These are phyloP conservation scores for Microcyclospora pomicola DNA, from an alignment of 2,329 filamentous ascomycete species.

Conservation along the genomic window DNA sequence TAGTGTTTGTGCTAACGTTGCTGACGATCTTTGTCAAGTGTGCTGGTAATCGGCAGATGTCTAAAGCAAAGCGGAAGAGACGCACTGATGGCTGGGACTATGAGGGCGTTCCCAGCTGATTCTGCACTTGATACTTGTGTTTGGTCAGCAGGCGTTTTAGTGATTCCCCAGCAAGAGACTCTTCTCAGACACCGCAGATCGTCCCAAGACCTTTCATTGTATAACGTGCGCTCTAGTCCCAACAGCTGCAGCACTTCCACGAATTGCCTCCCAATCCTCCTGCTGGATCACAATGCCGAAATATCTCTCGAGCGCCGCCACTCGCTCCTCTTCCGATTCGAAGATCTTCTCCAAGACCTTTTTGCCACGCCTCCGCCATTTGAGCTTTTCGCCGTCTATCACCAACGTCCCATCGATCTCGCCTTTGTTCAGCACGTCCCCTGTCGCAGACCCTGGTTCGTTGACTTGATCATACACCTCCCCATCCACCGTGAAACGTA, in stretches of 20 bases:
- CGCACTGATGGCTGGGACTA: constrained; percentile 47
- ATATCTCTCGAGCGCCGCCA: constrained; percentile 30
- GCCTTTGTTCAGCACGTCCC: constrained; percentile 6
- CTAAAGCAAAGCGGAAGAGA: constrained; percentile 33
- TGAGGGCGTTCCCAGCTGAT: constrained; percentile 45
- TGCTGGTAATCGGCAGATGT: constrained; percentile 44
- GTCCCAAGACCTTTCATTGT: too few relatives aligned
- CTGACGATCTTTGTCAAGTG: constrained; percentile 52
- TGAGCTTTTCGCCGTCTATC: constrained; percentile 14
- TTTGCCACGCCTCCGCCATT: constrained; percentile 20
- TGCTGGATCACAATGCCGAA: constrained; percentile 31
- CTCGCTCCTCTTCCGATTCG: constrained; percentile 28
- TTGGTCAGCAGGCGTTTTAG: too few relatives aligned
- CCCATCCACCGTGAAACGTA: constrained; percentile 16
- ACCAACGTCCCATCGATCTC: constrained; percentile 15
- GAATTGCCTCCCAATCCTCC: constrained; percentile 27
- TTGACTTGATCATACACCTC: constrained; percentile 6
- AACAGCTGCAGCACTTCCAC: constrained; percentile 9
- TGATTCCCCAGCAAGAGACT: too few relatives aligned
- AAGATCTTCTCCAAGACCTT: constrained; percentile 27
- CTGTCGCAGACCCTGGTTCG: constrained; percentile 7
- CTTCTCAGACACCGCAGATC: too few relatives aligned
- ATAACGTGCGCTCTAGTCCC: too few relatives aligned
- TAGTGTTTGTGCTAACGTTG: constrained; percentile 47
- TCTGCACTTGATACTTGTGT: too few relatives aligned